Base-by-base conservation (phyloP, 345 rosid species). In the Zanthoxylum bungeanum region DNA sequence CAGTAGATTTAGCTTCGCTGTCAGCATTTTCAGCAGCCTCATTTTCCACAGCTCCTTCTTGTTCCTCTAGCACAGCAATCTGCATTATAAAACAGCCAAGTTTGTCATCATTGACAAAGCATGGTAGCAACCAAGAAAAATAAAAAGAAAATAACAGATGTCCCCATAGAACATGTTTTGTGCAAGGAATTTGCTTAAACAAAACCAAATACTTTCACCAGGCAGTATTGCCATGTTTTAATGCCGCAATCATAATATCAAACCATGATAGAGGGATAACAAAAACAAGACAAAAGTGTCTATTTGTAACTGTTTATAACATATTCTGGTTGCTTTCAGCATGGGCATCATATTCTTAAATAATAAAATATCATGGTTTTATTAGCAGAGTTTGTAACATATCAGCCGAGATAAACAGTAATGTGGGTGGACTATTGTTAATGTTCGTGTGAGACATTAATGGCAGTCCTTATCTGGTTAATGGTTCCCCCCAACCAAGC, bases 11-110 rank as follows among this genome's bases (percentile, higher is more conserved):
- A 46, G 74, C 82, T 72, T 93, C 93, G 12, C 87, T 89, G 1
- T 88, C 91, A 68, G 47, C 75, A 61, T 80, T 81, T 65, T 85
- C 97, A 0, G 65, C 83, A 6, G 82, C 89, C 46, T 87, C 94
- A 64, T 66, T 78, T 64, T 84, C 97, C 22, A 64, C 76, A 56
- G 79, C 85, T 68, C 68, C 72, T 57, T 80, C 85, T 75, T 86
- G 85, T 68, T 84, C 88, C 79, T 92, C 97, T 69, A 95, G 81
- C 66, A 87, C 78, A 69, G 93, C 91, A 62, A 92, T 80, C 98
- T 95, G 75, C 75, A 80, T 77, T 62, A 70, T 78, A 76, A 75
- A 66, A 66, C 9, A 65, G 66, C 73, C 72, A 65, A 76, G 75
- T 57, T 16, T 22, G 74, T 28, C 7, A 66, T 69, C 39, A 25